Percentiles rank a stretch among this genome's conserved stretches.
Evolutionary conservation across 306 rosid species (phyloP).

Genomic region (Quillaja saponaria): DNA sequence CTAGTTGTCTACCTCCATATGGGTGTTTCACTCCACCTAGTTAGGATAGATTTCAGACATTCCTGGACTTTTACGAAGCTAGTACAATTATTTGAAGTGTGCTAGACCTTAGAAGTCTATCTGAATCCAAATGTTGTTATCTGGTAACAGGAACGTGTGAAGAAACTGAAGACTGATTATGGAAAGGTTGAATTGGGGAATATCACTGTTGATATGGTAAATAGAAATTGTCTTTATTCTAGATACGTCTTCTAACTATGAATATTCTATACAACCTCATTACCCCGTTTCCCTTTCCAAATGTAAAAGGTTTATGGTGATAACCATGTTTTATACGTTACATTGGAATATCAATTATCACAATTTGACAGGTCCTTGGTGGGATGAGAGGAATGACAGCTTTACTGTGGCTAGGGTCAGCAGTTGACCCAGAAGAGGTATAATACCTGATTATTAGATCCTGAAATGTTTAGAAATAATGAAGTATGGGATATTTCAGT

Average conservation of each 20-base stretch:
- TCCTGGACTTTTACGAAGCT: too few relatives aligned
- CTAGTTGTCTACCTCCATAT: not conserved
- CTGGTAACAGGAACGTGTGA: slow-evolving; percentile 78
- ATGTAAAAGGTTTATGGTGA: not conserved
- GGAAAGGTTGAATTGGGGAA: slow-evolving; percentile 87
- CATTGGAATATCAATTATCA: slow-evolving; percentile 20
- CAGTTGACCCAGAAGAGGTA: slow-evolving; percentile 98
- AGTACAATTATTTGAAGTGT: not conserved
- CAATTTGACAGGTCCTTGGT: slow-evolving; percentile 73
- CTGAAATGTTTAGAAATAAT: slow-evolving; percentile 21
- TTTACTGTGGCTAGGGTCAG: slow-evolving; percentile 88
- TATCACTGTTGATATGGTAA: slow-evolving; percentile 89
- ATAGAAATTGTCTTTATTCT: slow-evolving; percentile 5
- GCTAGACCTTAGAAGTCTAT: slow-evolving; percentile 5
- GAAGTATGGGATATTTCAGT: not conserved
- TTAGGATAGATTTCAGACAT: slow-evolving; percentile 8
- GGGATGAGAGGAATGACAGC: slow-evolving; percentile 99
- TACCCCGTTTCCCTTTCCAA: not conserved
- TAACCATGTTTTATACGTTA: slow-evolving; percentile 27
- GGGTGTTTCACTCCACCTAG: not conserved
- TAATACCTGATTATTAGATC: slow-evolving; percentile 29
- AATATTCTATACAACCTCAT: slow-evolving; percentile 14
- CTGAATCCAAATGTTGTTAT: slow-evolving; percentile 1
- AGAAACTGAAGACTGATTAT: slow-evolving; percentile 77
- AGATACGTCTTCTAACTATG: not conserved